phyloP scores from a whole-genome alignment of 164 flowering plant species.

The Chimonanthus salicifolius region DNA sequence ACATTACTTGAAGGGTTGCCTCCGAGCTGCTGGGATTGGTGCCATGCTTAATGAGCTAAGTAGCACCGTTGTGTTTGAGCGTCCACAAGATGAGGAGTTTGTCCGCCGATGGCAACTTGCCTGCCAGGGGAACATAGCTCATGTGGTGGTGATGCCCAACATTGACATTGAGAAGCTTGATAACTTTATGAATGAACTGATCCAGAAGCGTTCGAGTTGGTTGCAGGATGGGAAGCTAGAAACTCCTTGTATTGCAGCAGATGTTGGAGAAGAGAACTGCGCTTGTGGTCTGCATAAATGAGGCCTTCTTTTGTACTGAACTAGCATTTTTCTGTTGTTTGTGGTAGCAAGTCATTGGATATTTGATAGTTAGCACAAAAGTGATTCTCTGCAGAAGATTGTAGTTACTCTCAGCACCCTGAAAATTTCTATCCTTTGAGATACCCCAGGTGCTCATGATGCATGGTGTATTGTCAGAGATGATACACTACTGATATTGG shows the following conservation, averaged over 20 bases:
- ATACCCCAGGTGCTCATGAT: too few relatives aligned
- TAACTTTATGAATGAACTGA: constrained; percentile 52
- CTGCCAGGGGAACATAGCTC: constrained; percentile 87
- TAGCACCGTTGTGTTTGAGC: constrained; percentile 93
- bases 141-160: constrained; percentile 93
- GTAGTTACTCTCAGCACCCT: too few relatives aligned
- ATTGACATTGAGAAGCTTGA: constrained; percentile 75
- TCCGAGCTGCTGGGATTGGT: constrained; percentile 64
- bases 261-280: constrained; percentile 65
- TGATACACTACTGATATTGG: too few relatives aligned
- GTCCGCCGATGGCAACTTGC: constrained; percentile 92
- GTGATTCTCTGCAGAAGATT: background rate
- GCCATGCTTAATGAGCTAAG: constrained; percentile 97
- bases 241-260: constrained; percentile 66
- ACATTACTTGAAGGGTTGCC: constrained; percentile 75
- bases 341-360: background rate
- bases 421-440: too few relatives aligned
- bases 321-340: background rate
- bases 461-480: too few relatives aligned
- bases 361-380: background rate
- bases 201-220: constrained; percentile 54
- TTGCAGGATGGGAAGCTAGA: constrained; percentile 45
- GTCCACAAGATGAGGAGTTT: constrained; percentile 79
- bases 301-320: constrained; percentile 2
- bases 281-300: constrained; percentile 53